Percentiles rank a stretch among this genome's conserved stretches.
Conservation (phyloP, 495 filamentous ascomycete species). For the Haplographium delicatum region DNA sequence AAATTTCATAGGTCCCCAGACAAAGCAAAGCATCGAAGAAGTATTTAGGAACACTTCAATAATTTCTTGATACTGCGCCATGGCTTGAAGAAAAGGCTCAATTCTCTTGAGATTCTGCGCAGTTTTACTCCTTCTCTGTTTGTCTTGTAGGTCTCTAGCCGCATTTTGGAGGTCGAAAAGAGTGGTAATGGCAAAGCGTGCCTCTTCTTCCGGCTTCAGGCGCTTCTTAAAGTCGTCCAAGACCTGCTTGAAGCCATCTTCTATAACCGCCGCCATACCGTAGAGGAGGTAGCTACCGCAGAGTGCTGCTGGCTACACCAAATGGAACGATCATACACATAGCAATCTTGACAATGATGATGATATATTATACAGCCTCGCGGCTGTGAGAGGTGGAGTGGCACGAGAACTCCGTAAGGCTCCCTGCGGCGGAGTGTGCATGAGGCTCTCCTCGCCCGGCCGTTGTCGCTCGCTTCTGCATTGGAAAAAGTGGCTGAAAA, state of each 20-base stretch:
- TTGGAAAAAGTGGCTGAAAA: too few species aligned
- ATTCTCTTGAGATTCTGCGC: constrained; percentile 34
- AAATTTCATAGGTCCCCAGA: constrained; percentile 36
- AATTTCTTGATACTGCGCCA: constrained; percentile 34
- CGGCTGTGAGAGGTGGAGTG: too few species aligned
- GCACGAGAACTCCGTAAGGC: background rate
- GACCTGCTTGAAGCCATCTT: constrained; percentile 8
- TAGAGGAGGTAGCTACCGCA: background rate
- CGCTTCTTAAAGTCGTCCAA: constrained; percentile 7
- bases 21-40: constrained; percentile 31
- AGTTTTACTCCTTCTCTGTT: constrained; percentile 28
- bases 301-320: too few species aligned
- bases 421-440: background rate
- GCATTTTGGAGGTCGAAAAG: constrained; percentile 5
- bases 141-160: constrained; percentile 30
- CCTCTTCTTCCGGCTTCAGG: constrained; percentile 12
- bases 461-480: too few species aligned
- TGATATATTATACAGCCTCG: background rate
- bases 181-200: constrained; percentile 10
- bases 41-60: constrained; percentile 34
- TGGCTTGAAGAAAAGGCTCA: constrained; percentile 36
- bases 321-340: background rate
- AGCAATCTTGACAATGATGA: background rate
- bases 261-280: background rate
- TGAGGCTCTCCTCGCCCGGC: background rate